Evolutionary conservation across 805 yeast species (phyloP), one percentile per base, ranked within the genome.

Genomic region (Saccharomycopsis capsularis): DNA sequence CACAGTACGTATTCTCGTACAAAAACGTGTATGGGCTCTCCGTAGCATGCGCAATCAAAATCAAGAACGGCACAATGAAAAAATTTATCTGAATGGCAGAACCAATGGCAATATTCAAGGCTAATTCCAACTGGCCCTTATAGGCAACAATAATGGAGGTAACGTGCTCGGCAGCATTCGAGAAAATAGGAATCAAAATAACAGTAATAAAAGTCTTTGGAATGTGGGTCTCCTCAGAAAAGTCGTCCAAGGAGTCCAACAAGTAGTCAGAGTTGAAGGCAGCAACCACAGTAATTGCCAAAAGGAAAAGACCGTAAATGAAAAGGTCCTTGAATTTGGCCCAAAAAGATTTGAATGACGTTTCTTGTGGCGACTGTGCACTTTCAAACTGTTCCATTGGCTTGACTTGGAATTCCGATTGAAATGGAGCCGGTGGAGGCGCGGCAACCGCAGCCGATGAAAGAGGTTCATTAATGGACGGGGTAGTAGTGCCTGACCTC

Each of bases 81-180:
- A 32, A 51, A 29, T 51, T 49, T 42, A 51, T 51, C 35, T 51
- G 55, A 27, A 51, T 49, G 9, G 55, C 55, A 22, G 55, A 51
- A 5, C 55, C 55, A 32, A 51, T 42, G 2, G 55, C 51, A 16
- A 51, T 44, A 29, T 47, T 51, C 49, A 51, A 21, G 3, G 55
- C 49, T 7, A 51, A 36, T 41, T 51, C 52, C 43, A 51, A 35
- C 3, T 51, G 48, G 34, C 55, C 55, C 18, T 51, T 51, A 34
- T 44, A 51, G 3, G 55, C 52, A 25, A 48, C 55, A 39, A 51
- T 40, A 36, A 51, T 48, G 15, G 55, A 48, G 25, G 50, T 44
- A 13, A 51, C 55, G 30, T 51, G 55, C 42, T 51, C 55, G 5
- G 55, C 55, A 30, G 55, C 50, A 35, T 51, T 51, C 11, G 42